Conservation (phyloP, 2,329 filamentous ascomycete genomes). For the Scolecobasidium constrictum region DNA sequence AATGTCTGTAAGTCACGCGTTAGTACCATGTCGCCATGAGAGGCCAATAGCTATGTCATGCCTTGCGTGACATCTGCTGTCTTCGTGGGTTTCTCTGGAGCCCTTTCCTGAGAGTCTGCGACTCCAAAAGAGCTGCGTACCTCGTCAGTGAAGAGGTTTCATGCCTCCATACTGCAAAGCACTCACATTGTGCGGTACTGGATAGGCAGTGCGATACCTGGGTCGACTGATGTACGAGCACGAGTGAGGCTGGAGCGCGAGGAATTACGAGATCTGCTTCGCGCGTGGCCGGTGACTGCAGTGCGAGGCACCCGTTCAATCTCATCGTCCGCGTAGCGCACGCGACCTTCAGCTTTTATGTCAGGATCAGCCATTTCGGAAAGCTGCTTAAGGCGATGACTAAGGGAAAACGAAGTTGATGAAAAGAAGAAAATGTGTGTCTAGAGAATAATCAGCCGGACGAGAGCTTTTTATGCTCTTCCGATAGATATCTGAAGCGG, state of each 20-base stretch:
- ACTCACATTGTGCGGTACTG: slow-evolving; percentile 29
- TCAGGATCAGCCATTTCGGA: slow-evolving; percentile 3
- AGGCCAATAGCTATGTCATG: not conserved
- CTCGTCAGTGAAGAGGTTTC: not conserved
- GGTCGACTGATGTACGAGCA: slow-evolving; percentile 29
- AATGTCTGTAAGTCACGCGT: slow-evolving; percentile 14
- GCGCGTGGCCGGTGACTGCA: slow-evolving; percentile 2
- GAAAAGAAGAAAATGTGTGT: too few relatives aligned
- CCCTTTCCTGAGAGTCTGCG: slow-evolving; percentile 18
- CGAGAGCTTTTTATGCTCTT: too few relatives aligned
- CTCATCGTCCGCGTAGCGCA: slow-evolving; percentile 24
- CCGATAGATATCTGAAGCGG: too few relatives aligned
- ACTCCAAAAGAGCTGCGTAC: slow-evolving; percentile 31
- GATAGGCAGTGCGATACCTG: slow-evolving; percentile 31
- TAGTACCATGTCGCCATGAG: slow-evolving; percentile 11
- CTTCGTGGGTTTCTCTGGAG: slow-evolving; percentile 14
- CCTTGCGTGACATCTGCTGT: slow-evolving; percentile 16
- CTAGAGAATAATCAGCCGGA: too few relatives aligned
- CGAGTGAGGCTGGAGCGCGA: slow-evolving; percentile 25
- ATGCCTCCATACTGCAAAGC: not conserved
- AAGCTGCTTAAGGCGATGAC: not conserved
- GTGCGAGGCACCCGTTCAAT: slow-evolving; percentile 16
- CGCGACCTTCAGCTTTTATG: slow-evolving; percentile 14
- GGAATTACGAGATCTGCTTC: slow-evolving; percentile 14
- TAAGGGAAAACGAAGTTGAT: not conserved